A percentile compares a stretch with the other conserved stretches of the same genome.
Conservation (phyloP, 2,329 filamentous ascomycete species). For the Pseudovirgaria hyperparasitica region DNA sequence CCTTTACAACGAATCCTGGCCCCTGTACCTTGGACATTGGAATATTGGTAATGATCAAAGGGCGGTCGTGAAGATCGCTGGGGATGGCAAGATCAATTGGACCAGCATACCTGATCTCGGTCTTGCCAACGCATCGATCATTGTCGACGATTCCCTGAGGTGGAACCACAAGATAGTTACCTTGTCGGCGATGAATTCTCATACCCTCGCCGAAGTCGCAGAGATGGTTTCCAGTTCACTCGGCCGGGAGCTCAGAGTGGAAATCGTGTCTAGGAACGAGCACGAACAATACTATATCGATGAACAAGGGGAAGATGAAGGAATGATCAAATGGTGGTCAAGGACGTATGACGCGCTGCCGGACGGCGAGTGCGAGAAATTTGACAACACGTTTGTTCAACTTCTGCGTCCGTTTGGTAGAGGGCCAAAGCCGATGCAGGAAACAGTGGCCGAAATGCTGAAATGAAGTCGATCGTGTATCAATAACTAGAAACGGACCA, state of each 20-base stretch:
- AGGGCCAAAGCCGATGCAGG: conserved; percentile 24
- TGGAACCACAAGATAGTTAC: conserved; percentile 26
- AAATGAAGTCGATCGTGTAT: no score
- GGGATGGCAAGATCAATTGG: conserved; percentile 31
- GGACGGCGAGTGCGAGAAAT: conserved; percentile 29
- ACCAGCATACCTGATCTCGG: conserved; percentile 31
- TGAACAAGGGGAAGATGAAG: conserved; percentile 21
- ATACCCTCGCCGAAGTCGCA: conserved; percentile 17
- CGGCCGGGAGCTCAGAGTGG: conserved; percentile 20
- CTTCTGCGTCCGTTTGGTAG: conserved; percentile 22
- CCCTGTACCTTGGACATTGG: conserved; percentile 34
- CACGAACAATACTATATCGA: conserved; percentile 29
- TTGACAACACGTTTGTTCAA: conserved; percentile 27
- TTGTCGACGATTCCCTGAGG: conserved; percentile 18
- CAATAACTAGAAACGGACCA: no score
- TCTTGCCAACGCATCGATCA: conserved; percentile 27
- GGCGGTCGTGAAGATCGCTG: conserved; percentile 25
- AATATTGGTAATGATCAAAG: conserved; percentile 22
- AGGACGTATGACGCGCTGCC: conserved; percentile 31
- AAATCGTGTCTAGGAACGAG: conserved; percentile 24
- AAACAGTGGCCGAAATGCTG: conserved; percentile 30
- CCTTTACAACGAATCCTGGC: conserved; percentile 35
- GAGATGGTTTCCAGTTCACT: conserved; percentile 13
- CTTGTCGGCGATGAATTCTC: conserved; percentile 18
- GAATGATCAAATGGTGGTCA: conserved; percentile 33